These are phyloP conservation scores for Thielaviopsis ethacetica DNA, from an alignment of 2,329 filamentous ascomycete genomes.

Conservation along the genomic window DNA sequence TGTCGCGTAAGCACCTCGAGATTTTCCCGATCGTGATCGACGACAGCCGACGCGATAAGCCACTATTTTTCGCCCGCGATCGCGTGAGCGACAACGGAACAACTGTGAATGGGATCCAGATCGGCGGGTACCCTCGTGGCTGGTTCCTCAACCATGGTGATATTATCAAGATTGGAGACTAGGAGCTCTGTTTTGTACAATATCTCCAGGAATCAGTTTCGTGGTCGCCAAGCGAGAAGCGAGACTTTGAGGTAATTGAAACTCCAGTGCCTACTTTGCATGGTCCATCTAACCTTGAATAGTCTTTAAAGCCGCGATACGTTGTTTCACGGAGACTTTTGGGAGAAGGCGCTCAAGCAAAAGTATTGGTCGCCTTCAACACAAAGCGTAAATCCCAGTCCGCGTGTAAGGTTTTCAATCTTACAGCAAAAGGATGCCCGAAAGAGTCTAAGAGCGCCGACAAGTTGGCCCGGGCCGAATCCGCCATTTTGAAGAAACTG, in stretches of 20 bases:
- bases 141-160: conserved; percentile 36
- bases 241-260: not conserved
- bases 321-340: conserved; percentile 21
- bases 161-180: conserved; percentile 25
- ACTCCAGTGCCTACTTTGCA: not conserved
- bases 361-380: conserved; percentile 27
- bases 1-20: conserved; percentile 11
- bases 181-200: conserved; percentile 22
- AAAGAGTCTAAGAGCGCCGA: conserved; percentile 33
- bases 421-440: not conserved
- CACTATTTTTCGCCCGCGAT: conserved; percentile 35
- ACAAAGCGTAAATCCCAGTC: conserved; percentile 14
- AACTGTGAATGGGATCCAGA: conserved; percentile 29
- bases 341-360: conserved; percentile 22
- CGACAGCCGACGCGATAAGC: not conserved
- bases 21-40: conserved; percentile 10
- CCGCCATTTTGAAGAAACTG: conserved; percentile 33
- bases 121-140: conserved; percentile 27
- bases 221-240: not conserved
- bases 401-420: not conserved
- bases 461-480: conserved; percentile 40
- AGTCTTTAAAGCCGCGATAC: conserved; percentile 22
- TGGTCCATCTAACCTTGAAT: not conserved
- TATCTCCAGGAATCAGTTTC: not conserved
- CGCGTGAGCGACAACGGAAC: conserved; percentile 38